A percentile compares a stretch with the other conserved stretches of the same genome.
Evolutionary conservation across 495 filamentous ascomycete genomes (phyloP).

Genomic region (Podospora pseudoanserina): DNA sequence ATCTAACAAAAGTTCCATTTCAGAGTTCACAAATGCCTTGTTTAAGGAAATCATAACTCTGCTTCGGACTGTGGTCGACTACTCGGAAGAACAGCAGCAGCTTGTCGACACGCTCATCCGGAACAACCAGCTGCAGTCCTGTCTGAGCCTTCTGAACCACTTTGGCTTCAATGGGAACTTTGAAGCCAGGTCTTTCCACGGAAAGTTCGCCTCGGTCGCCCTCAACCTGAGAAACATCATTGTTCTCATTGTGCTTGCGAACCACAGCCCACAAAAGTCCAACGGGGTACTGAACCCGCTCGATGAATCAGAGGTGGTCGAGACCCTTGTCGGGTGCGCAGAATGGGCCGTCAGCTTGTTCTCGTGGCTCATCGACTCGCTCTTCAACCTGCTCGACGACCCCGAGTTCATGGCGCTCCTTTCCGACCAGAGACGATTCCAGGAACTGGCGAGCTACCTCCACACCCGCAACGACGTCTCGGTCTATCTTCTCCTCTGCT

Average conservation of each 20-base stretch:
- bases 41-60: constrained; percentile 62
- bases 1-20: neutral
- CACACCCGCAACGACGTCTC: constrained; percentile 49
- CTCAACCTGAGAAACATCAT: constrained; percentile 69
- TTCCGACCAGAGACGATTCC: constrained; percentile 42
- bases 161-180: constrained; percentile 62
- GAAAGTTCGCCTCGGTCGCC: constrained; percentile 69
- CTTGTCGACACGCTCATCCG: constrained; percentile 58
- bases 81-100: constrained; percentile 61
- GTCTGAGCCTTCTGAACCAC: constrained; percentile 65
- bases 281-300: constrained; percentile 49
- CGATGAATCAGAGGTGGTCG: constrained; percentile 61
- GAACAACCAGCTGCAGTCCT: constrained; percentile 62
- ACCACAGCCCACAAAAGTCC: constrained; percentile 39
- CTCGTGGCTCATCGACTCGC: constrained; percentile 62
- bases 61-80: constrained; percentile 66
- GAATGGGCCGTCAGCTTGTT: constrained; percentile 68
- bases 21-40: constrained; percentile 51
- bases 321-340: constrained; percentile 52
- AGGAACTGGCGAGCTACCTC: constrained; percentile 45
- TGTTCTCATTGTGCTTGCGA: constrained; percentile 61
- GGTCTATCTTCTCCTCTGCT: constrained; percentile 67
- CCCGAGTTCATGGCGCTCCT: constrained; percentile 45
- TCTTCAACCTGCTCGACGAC: constrained; percentile 60
- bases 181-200: constrained; percentile 55